Percentiles rank a stretch among this genome's conserved stretches.
Evolutionary conservation across 768 basidiomycete genomes (phyloP).

Genomic region (Xanthoconium purpureum): DNA sequence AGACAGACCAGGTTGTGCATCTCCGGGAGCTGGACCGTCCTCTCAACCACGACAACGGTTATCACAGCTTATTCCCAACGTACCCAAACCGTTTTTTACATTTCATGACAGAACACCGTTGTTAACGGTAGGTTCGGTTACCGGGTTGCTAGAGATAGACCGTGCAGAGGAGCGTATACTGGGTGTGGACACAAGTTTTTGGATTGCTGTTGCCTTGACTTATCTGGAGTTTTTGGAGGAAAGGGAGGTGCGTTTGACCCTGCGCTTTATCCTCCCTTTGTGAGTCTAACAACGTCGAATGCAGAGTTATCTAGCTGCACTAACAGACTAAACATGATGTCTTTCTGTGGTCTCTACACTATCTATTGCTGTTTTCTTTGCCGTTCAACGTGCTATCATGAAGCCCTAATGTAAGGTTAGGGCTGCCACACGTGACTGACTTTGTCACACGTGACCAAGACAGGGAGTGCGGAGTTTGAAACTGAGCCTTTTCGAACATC

Average conservation of each 20-base stretch:
- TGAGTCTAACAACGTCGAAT: conserved; percentile 1
- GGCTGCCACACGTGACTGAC: conserved; percentile 21
- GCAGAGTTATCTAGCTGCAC: conserved; percentile 57
- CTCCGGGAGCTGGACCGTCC: conserved; percentile 20
- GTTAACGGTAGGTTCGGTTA: conserved; percentile 53
- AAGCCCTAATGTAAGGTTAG: conserved; percentile 14
- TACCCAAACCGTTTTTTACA: conserved; percentile 50
- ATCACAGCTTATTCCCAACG: conserved; percentile 21
- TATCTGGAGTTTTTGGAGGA: conserved; percentile 78
- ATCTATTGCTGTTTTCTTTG: neutral
- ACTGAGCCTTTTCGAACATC: conserved; percentile 25
- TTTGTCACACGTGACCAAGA: conserved; percentile 26
- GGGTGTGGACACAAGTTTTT: conserved; percentile 75
- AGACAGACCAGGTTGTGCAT: conserved; percentile 16
- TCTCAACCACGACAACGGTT: conserved; percentile 21
- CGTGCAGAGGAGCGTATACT: conserved; percentile 49
- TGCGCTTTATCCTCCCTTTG: neutral
- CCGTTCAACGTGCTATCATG: no score
- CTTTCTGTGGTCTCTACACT: conserved; percentile 10
- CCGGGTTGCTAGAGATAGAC: conserved; percentile 65
- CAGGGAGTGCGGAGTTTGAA: conserved; percentile 26
- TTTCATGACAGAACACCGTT: conserved; percentile 75
- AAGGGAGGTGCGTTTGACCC: conserved; percentile 55
- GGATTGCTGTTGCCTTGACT: conserved; percentile 69
- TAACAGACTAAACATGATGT: conserved; percentile 36